Evolutionary conservation across 225 moss, liverwort and hornwort species (phyloP).

Genomic region (Ulota crispa): DNA sequence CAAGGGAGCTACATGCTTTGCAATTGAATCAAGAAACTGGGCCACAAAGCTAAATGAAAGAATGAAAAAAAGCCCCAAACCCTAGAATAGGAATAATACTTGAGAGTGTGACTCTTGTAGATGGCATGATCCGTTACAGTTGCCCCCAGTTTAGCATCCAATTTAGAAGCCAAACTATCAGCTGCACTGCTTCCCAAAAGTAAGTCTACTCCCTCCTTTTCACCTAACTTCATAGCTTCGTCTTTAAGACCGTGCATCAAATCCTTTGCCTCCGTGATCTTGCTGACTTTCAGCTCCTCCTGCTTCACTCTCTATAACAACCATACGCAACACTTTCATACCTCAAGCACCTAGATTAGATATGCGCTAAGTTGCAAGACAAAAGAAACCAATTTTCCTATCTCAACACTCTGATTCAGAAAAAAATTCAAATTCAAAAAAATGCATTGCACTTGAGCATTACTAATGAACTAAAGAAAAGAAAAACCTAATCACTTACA

Average conservation of each 20-base stretch:
- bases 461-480: neutral
- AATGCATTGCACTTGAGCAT: neutral
- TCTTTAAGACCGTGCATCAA: slow-evolving; percentile 34
- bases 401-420: neutral
- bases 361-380: neutral
- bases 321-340: neutral
- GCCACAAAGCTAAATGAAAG: neutral
- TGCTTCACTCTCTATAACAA: slow-evolving; percentile 72
- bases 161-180: slow-evolving; percentile 79
- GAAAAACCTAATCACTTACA: slow-evolving; percentile 37
- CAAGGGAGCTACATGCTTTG: neutral
- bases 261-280: slow-evolving; percentile 52
- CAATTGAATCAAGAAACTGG: neutral
- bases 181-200: slow-evolving; percentile 57
- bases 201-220: slow-evolving; percentile 58
- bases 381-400: neutral
- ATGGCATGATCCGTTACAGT: slow-evolving; percentile 80
- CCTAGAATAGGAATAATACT: slow-evolving; percentile 41
- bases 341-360: neutral
- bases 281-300: slow-evolving; percentile 69
- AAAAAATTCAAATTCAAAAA: neutral
- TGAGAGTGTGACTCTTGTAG: slow-evolving; percentile 76
- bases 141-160: slow-evolving; percentile 65
- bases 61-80: neutral
- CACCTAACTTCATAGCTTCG: slow-evolving; percentile 59